phyloP scores from a whole-genome alignment of 2,329 filamentous ascomycete species.

The Alternaria sp. region DNA sequence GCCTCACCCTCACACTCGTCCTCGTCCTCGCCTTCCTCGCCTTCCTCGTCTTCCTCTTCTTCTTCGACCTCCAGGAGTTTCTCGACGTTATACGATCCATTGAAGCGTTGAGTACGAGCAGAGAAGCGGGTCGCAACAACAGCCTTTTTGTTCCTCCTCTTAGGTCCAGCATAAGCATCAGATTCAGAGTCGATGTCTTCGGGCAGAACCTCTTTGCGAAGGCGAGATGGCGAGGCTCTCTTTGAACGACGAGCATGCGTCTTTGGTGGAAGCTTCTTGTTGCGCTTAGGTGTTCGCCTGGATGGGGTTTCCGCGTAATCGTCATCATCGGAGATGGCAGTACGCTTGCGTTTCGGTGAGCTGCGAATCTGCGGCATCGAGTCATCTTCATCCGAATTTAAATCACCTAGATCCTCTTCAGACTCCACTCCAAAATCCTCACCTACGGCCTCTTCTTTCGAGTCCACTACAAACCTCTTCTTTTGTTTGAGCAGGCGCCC shows the following conservation, averaged over 20 bases:
- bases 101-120: not conserved
- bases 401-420: not conserved
- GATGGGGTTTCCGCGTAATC: not conserved
- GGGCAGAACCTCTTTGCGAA: not conserved
- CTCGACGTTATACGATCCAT: constrained; percentile 6
- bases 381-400: constrained; percentile 1
- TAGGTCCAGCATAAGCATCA: constrained; percentile 17
- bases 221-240: not conserved
- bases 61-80: not conserved
- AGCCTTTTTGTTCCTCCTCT: constrained; percentile 5
- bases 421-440: not conserved
- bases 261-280: not conserved
- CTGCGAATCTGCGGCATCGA: not conserved
- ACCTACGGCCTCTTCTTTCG: not conserved
- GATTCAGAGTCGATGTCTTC: constrained; percentile 14
- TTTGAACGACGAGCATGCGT: not conserved
- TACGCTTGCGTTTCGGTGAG: constrained; percentile 2
- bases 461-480: not conserved
- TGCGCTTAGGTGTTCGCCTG: not conserved
- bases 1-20: not conserved
- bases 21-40: constrained; percentile 1
- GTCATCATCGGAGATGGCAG: not conserved
- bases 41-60: not conserved
- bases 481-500: constrained; percentile 14
- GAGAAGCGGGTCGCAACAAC: constrained; percentile 8